Evolutionary conservation across 495 filamentous ascomycete species (phyloP), one percentile per base, ranked within the genome.

Genomic region (Penicillium bialowiezense): DNA sequence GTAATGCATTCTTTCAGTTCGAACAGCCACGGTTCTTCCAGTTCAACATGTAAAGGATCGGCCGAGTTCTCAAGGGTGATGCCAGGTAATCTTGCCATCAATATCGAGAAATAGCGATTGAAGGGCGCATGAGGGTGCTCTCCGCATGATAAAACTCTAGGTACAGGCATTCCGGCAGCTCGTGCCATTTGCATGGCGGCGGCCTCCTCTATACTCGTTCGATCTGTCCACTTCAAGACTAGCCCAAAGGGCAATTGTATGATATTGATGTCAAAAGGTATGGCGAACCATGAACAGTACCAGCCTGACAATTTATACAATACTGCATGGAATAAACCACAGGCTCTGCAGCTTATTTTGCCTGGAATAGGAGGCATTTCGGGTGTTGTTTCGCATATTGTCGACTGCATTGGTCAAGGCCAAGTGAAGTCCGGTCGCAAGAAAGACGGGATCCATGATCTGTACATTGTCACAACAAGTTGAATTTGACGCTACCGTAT

Each of bases 151-250:
- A 76, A 34, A 3, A 71, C 63, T 49, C 60, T 69, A 0, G 70
- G 71, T 19, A 70, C 65, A 26, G 69, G 69, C 28, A 73, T 59
- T 3, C 68, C 69, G 20, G 69, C 68, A 41, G 59, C 47, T 51
- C 56, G 39, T 1, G 65, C 67, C 43, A 72, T 59, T 52, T 68
- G 49, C 63, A 70, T 76, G 23, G 68, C 55, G 21, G 56, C 40
- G 9, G 60, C 69, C 46, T 76, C 70, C 50, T 72, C 70, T 17
- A 71, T 31, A n/a, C 64, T 56, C 7, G 65, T 74, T 15, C 68
- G 51, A 50, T 74, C 62, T 19, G 67, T 63, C 68, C 69, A 74
- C 60, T 76, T 74, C 51, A 70, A 32, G 19, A 70, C 45, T 13
- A 65, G 56, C 7, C 65, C 68, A 32, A 71, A 69, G 0, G 65